Conservation (phyloP, 805 yeast genomes). For the Wickerhamiella siamensis region DNA sequence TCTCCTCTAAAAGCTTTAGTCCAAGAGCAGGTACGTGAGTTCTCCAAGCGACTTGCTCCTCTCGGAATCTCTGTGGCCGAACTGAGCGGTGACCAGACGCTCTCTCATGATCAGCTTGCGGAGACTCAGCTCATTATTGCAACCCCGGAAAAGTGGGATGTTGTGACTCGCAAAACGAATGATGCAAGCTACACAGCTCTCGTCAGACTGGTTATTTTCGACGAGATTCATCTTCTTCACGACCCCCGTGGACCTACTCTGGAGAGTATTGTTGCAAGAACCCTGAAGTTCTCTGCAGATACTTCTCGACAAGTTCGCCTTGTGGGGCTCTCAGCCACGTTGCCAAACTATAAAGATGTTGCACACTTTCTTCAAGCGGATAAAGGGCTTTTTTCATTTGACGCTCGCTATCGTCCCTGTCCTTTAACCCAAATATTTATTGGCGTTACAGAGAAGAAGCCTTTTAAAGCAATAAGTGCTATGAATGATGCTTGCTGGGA, state of each 20-base stretch:
- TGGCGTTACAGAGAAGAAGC: conserved; percentile 73
- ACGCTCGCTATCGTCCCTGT: conserved; percentile 75
- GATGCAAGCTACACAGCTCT: conserved; percentile 50
- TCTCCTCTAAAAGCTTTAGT: conserved; percentile 93
- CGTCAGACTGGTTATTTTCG: conserved; percentile 64
- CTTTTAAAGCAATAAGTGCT: conserved; percentile 62
- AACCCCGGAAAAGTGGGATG: conserved; percentile 97
- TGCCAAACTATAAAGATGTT: conserved; percentile 80
- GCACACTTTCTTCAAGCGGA: conserved; percentile 53
- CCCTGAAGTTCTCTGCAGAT: conserved; percentile 33
- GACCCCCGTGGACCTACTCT: conserved; percentile 93
- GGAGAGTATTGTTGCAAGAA: conserved; percentile 74
- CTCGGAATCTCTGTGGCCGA: conserved; percentile 67
- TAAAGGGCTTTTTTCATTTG: conserved; percentile 60
- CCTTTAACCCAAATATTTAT: conserved; percentile 80
- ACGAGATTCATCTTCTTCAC: conserved; percentile 84
- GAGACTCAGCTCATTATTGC: conserved; percentile 77
- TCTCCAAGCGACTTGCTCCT: conserved; percentile 48
- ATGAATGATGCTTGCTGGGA: conserved; percentile 88
- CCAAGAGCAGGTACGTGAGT: conserved; percentile 85
- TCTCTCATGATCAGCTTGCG: conserved; percentile 59
- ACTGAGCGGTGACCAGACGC: conserved; percentile 76
- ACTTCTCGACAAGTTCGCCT: conserved; percentile 34
- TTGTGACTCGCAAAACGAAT: conserved; percentile 68
- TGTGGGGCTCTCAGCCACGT: conserved; percentile 82